Base-by-base conservation (phyloP, 345 rosid genomes). In the Corchorus capsularis region DNA sequence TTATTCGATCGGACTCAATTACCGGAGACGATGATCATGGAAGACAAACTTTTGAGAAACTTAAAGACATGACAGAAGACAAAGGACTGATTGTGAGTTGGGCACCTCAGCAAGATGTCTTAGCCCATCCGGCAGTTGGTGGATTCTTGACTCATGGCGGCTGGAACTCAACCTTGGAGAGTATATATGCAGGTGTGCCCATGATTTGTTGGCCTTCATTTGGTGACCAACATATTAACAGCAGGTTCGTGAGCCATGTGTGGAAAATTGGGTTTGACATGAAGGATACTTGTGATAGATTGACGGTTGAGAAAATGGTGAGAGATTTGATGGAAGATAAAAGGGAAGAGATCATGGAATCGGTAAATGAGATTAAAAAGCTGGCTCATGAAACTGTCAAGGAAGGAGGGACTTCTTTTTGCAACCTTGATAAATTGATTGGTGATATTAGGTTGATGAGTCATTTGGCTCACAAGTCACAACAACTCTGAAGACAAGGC, bases 81-180 rank as follows among this genome's bases (percentile, higher is more conserved):
- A 66, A 57, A 16, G 85, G 81, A 14, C 60, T 56, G 39, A 75
- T 86, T 46, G 83, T 81, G 17, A 72, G 63, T 8, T 89, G 90
- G 89, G 83, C 75, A 4, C 86, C 90, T 0, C 92, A 87, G 50
- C 86, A 87, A 59, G 84, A 87, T 73, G 90, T 89, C 12, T 64
- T 87, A 64, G 65, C 59, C 5, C 92, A 89, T 43, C 39, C 10
- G 6, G 81, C 92, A 0, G 32, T 87, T 1, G 88, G 86, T 60
- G 89, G 85, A 61, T 87, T 89, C 53, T 64, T 84, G 41, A 83
- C 88, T 3, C 87, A 86, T 19, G 73, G 83, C 27, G 87, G 90
- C 5, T 87, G 90, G 90, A 89, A 89, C 82, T 89, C 90, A 0
- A 87, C 86, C 0, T 45, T 87, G 81, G 93, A 89, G 65, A 84